Conservation (phyloP, 2,329 filamentous ascomycete species). For the Penicillium sp. region DNA sequence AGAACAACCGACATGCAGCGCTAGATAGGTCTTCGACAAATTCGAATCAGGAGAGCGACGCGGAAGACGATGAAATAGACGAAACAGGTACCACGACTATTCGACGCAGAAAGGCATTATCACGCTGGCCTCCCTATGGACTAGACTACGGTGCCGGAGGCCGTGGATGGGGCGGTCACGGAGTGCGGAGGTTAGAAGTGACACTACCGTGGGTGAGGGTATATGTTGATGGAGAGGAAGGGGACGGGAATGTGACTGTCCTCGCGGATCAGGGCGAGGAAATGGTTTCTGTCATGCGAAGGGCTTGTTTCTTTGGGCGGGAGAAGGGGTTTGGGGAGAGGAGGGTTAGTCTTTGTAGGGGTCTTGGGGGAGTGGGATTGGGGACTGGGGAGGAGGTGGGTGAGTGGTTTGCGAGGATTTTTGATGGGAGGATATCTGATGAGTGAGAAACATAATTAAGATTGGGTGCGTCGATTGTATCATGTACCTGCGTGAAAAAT, state of each 20-base stretch:
- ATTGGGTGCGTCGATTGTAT: background rate
- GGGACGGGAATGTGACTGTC: constrained; percentile 27
- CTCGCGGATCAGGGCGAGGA: constrained; percentile 45
- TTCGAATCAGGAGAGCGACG: constrained; percentile 19
- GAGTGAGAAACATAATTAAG: background rate
- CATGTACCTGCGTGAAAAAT: background rate
- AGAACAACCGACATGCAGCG: background rate
- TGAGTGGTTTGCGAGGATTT: constrained; percentile 18
- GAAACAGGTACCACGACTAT: constrained; percentile 3
- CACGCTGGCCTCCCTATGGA: constrained; percentile 46
- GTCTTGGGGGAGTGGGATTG: background rate
- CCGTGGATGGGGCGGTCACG: constrained; percentile 16
- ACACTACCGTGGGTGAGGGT: constrained; percentile 40
- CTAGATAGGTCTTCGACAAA: constrained; percentile 9
- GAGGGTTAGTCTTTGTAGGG: constrained; percentile 33
- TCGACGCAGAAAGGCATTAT: constrained; percentile 43
- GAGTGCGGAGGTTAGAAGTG: constrained; percentile 33
- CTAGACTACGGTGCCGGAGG: constrained; percentile 38
- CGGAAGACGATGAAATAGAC: background rate
- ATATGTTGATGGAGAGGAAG: constrained; percentile 19
- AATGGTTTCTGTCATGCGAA: constrained; percentile 47
- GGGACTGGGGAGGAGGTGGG: constrained; percentile 11
- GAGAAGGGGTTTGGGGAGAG: constrained; percentile 46
- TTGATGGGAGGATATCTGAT: constrained; percentile 15
- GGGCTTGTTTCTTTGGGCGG: constrained; percentile 49